These are phyloP conservation scores for Colletotrichum incanum DNA, from an alignment of 2,329 filamentous ascomycete species.

Conservation along the genomic window DNA sequence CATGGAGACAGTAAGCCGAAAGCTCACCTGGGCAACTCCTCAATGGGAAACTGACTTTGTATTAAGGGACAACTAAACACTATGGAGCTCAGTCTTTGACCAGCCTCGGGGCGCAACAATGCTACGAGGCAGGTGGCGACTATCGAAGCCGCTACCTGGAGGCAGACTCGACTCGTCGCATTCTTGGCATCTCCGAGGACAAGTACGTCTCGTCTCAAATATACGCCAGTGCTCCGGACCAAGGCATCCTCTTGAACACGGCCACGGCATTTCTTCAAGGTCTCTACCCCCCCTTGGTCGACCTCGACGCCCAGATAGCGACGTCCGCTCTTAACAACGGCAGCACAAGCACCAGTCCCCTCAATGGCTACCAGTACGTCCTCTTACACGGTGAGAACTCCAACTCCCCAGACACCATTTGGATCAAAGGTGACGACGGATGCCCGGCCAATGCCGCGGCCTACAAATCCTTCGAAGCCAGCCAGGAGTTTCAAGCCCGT, in stretches of 20 bases:
- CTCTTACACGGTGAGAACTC: constrained; percentile 50
- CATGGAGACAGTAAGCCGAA: constrained; percentile 53
- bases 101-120: constrained; percentile 53
- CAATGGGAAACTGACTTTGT: neutral
- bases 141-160: constrained; percentile 47
- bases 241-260: constrained; percentile 53
- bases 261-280: constrained; percentile 56
- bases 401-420: constrained; percentile 54
- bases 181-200: constrained; percentile 53
- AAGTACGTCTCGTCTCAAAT: constrained; percentile 52
- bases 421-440: constrained; percentile 56
- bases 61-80: constrained; percentile 53
- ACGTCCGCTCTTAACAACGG: constrained; percentile 48
- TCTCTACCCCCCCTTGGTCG: constrained; percentile 52
- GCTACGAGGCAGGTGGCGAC: constrained; percentile 48
- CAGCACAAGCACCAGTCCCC: constrained; percentile 25
- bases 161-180: constrained; percentile 48
- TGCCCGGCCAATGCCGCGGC: constrained; percentile 50
- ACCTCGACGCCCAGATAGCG: constrained; percentile 48
- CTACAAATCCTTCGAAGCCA: constrained; percentile 49
- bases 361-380: constrained; percentile 53
- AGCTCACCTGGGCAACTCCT: too few relatives aligned
- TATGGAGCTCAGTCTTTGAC: constrained; percentile 53
- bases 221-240: constrained; percentile 53
- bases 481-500: constrained; percentile 47